Conservation (phyloP, 2,329 filamentous ascomycete genomes). For the Fusarium palustre region DNA sequence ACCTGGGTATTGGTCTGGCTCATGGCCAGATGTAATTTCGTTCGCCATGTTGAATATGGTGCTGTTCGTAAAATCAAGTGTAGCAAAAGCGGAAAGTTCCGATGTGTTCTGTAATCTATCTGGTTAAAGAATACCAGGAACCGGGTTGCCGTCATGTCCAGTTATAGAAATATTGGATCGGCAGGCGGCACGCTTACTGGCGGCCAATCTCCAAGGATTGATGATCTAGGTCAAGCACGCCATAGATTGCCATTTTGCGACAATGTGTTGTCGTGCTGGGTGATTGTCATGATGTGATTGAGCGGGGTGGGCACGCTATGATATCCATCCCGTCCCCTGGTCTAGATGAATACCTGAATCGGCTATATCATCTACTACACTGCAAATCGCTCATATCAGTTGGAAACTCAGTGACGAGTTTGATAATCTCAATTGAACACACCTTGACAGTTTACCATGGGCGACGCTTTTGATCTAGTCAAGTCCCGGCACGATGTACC, state of each 20-base stretch:
- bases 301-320: not conserved
- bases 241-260: slow-evolving; percentile 2
- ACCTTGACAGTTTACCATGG: not conserved
- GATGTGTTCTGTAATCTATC: not conserved
- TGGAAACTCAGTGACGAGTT: too few relatives aligned
- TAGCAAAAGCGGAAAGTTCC: not conserved
- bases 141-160: not conserved
- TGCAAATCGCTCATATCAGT: not conserved
- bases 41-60: not conserved
- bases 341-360: not conserved
- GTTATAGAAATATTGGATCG: not conserved
- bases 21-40: not conserved
- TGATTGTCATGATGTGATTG: not conserved
- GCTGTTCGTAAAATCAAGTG: not conserved
- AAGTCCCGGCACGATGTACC: not conserved
- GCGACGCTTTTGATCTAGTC: not conserved
- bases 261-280: not conserved
- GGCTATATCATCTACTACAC: not conserved
- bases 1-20: not conserved
- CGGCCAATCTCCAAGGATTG: not conserved
- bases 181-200: not conserved
- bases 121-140: not conserved
- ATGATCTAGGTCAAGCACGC: not conserved
- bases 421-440: fast-evolving
- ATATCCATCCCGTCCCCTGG: not conserved